Evolutionary conservation across 306 rosid genomes (phyloP), one percentile per base, ranked within the genome.

Genomic region (Styphnolobium japonicum): DNA sequence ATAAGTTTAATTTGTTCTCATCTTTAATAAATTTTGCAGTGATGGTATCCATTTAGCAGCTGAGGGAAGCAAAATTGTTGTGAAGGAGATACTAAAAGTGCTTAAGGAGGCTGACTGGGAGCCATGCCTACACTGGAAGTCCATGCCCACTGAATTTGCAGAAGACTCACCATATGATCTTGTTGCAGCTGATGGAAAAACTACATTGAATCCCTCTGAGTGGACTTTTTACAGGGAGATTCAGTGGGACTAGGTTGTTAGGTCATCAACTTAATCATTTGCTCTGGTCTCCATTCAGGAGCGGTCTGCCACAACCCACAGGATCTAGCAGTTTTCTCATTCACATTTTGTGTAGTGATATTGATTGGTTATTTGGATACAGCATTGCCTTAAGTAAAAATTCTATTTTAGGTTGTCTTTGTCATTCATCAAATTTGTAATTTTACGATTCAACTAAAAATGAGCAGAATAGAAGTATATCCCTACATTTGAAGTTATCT

Each of bases 1-100:
- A 27, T 45, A 27, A 40, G 18, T 64, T 15, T 34, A n/a, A 78
- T 58, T 4, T 60, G 31, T 53, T 21, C 27, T 65, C 40, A 63
- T 7, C 42, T 73, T 42, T 0, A 57, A 58, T 49, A 36, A 5
- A 29, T 71, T 66, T 77, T 63, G 77, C 88, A 96, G 98, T 71
- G 98, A 96, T 61, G 99, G 98, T 45, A 36, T 96, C 78, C 99
- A 96, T 91, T 90, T 96, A 51, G 88, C 99, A 1, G 88, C 90
- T 5, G 97, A 90, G 80, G 99, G 98, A 79, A 96, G 94, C 94
- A 93, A 91, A 72, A 71, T 91, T 61, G 94, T 93, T 77, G 98
- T 83, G 76, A 84, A 68, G 82, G 98, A 91, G 92, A 89, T 93
- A 81, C 84, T 96, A 49, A 81, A 84, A 77, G 93, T 91, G 55